These are phyloP conservation scores for Candida sanyaensis DNA, from an alignment of 1,139 yeast genomes.

Conservation along the genomic window DNA sequence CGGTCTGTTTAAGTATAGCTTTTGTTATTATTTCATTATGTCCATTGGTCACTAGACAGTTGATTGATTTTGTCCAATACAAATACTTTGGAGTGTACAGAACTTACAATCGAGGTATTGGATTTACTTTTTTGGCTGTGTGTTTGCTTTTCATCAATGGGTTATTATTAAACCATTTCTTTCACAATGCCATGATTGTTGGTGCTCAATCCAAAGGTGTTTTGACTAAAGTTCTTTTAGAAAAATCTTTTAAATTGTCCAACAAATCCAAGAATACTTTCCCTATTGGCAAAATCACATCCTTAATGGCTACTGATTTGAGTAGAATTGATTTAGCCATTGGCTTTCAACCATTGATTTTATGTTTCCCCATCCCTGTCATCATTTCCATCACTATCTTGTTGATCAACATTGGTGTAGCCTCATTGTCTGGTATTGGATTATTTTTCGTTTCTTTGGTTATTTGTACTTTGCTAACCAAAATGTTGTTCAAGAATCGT, in stretches of 20 bases:
- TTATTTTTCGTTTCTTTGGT: slow-evolving; percentile 40
- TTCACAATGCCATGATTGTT: slow-evolving; percentile 47
- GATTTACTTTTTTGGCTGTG: slow-evolving; percentile 44
- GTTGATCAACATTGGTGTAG: slow-evolving; percentile 37
- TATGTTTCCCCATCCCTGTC: slow-evolving; percentile 49
- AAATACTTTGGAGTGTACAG: slow-evolving; percentile 37
- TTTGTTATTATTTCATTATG: slow-evolving; percentile 43
- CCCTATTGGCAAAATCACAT: slow-evolving; percentile 43
- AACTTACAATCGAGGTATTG: slow-evolving; percentile 39
- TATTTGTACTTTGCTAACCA: slow-evolving; percentile 40
- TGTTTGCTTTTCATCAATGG: slow-evolving; percentile 43
- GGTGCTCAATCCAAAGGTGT: slow-evolving; percentile 49
- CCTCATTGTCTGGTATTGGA: slow-evolving; percentile 47
- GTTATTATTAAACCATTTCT: slow-evolving; percentile 43
- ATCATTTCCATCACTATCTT: slow-evolving; percentile 40
- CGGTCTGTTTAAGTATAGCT: slow-evolving; percentile 37
- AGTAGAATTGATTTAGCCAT: slow-evolving; percentile 49
- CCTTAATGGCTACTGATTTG: slow-evolving; percentile 48
- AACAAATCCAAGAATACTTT: slow-evolving; percentile 36
- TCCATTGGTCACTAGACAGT: slow-evolving; percentile 40
- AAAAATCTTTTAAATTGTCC: slow-evolving; percentile 41
- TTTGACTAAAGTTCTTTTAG: slow-evolving; percentile 39
- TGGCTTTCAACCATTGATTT: slow-evolving; percentile 47
- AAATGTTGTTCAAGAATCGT: slow-evolving; percentile 37
- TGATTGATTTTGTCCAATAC: slow-evolving; percentile 44